These are phyloP conservation scores for Kazachstania viticola DNA, from an alignment of 805 yeast genomes.

Conservation along the genomic window DNA sequence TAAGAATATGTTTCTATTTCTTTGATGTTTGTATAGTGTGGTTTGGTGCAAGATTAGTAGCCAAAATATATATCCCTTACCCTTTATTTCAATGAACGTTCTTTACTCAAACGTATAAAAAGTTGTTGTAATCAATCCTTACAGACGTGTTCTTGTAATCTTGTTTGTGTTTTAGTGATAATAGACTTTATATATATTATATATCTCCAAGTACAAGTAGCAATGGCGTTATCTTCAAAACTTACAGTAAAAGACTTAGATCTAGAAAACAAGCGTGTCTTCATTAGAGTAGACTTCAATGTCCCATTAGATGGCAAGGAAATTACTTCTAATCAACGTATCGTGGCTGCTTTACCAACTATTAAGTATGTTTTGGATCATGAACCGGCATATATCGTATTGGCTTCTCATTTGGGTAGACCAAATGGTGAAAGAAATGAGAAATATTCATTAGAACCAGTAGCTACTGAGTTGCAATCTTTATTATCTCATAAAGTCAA, in stretches of 20 bases:
- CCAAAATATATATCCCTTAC: too few species aligned
- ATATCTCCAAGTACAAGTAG: constrained; percentile 3
- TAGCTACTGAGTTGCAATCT: constrained; percentile 74
- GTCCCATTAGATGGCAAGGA: constrained; percentile 90
- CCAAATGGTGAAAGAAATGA: constrained; percentile 86
- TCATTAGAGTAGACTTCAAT: constrained; percentile 94
- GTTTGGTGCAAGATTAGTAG: too few species aligned
- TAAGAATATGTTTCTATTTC: too few species aligned
- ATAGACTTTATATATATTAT: background rate
- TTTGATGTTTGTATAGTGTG: too few species aligned
- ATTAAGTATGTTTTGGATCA: constrained; percentile 87
- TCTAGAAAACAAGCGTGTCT: constrained; percentile 84
- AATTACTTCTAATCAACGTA: constrained; percentile 98
- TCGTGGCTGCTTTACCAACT: constrained; percentile 97
- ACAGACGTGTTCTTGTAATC: too few species aligned
- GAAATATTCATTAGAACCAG: constrained; percentile 88
- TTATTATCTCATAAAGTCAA: constrained; percentile 62
- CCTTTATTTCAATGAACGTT: too few species aligned
- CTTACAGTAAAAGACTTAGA: constrained; percentile 84
- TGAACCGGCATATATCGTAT: constrained; percentile 77
- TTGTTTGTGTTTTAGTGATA: too few species aligned
- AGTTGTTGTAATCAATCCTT: too few species aligned
- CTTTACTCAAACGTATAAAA: too few species aligned
- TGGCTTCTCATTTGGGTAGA: constrained; percentile 97
- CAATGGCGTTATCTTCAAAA: constrained; percentile 87